A percentile compares a stretch with the other conserved stretches of the same genome.
Evolutionary conservation across 768 basidiomycete species (phyloP).

Genomic region (Naematelia encephala): DNA sequence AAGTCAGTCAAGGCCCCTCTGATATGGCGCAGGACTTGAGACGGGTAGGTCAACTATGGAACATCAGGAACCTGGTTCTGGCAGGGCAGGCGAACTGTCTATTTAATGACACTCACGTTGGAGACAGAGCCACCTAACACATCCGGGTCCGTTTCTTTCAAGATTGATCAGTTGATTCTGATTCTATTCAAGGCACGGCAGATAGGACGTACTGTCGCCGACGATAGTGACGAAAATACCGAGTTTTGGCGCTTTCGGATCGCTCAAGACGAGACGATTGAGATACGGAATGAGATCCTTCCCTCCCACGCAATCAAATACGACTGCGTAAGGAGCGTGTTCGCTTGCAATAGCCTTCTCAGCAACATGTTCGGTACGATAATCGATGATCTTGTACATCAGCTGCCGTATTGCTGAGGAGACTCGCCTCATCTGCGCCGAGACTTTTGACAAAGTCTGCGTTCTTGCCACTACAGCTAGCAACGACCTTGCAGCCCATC

Average conservation of each 20-base stretch:
- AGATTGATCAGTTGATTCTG: background rate
- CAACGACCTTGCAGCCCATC: constrained; percentile 60
- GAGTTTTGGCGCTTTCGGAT: constrained; percentile 46
- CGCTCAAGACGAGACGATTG: constrained; percentile 68
- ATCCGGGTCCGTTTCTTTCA: constrained; percentile 25
- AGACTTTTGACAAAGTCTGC: constrained; percentile 59
- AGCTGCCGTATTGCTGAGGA: background rate
- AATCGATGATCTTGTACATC: constrained; percentile 28
- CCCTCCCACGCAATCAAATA: constrained; percentile 62
- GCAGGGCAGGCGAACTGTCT: background rate
- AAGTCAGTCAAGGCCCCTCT: constrained; percentile 18
- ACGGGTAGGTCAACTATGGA: constrained; percentile 16
- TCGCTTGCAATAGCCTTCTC: constrained; percentile 58
- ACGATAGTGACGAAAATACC: constrained; percentile 41
- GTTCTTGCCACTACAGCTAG: constrained; percentile 63
- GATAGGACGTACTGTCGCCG: constrained; percentile 29
- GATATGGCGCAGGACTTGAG: constrained; percentile 10
- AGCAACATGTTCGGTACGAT: constrained; percentile 22
- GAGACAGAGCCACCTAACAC: constrained; percentile 33
- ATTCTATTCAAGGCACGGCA: background rate
- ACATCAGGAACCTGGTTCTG: no score
- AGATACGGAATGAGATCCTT: constrained; percentile 73
- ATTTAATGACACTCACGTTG: constrained; percentile 9
- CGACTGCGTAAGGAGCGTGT: constrained; percentile 61
- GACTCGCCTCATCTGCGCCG: constrained; percentile 64